A percentile compares a stretch with the other conserved stretches of the same genome.
These are phyloP conservation scores for Hypericum androsaemum DNA, from an alignment of 345 rosid species.

Conservation along the genomic window DNA sequence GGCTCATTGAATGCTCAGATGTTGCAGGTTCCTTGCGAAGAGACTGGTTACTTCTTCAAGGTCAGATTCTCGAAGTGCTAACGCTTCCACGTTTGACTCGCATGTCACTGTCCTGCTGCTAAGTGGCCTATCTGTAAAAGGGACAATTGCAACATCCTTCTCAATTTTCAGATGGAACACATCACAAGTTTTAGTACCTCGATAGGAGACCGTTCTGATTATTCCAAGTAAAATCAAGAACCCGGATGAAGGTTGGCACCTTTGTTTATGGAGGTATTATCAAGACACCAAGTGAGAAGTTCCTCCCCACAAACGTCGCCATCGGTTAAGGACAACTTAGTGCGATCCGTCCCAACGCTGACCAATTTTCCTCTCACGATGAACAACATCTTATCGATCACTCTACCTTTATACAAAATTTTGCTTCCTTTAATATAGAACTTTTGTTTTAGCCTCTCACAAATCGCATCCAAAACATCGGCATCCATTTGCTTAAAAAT, in stretches of 20 bases:
- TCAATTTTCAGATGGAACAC: too few relatives aligned
- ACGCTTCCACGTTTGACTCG: conserved; percentile 72
- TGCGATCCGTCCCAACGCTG: conserved; percentile 53
- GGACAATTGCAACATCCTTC: not conserved
- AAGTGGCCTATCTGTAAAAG: conserved; percentile 38
- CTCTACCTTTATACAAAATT: conserved; percentile 43
- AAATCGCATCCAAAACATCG: conserved; percentile 52
- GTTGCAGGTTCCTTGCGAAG: conserved; percentile 51
- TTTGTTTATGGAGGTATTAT: conserved; percentile 49
- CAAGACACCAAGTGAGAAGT: conserved; percentile 86
- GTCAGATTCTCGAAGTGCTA: conserved; percentile 67
- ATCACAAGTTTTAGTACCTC: too few relatives aligned
- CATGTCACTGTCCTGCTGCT: conserved; percentile 61
- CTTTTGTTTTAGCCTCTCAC: conserved; percentile 63
- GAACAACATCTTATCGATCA: conserved; percentile 74
- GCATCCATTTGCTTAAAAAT: conserved; percentile 68
- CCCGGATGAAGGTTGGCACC: conserved; percentile 24
- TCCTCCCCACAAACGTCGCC: conserved; percentile 88
- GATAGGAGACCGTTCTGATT: too few relatives aligned
- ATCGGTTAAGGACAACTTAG: conserved; percentile 33
- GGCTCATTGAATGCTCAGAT: conserved; percentile 70
- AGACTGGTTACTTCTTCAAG: conserved; percentile 72
- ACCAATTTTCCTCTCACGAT: conserved; percentile 78
- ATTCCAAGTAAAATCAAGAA: not conserved
- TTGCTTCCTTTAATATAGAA: conserved; percentile 56